These are phyloP conservation scores for Flaveria floridana DNA, from an alignment of 140 eudicot species.

Conservation along the genomic window DNA sequence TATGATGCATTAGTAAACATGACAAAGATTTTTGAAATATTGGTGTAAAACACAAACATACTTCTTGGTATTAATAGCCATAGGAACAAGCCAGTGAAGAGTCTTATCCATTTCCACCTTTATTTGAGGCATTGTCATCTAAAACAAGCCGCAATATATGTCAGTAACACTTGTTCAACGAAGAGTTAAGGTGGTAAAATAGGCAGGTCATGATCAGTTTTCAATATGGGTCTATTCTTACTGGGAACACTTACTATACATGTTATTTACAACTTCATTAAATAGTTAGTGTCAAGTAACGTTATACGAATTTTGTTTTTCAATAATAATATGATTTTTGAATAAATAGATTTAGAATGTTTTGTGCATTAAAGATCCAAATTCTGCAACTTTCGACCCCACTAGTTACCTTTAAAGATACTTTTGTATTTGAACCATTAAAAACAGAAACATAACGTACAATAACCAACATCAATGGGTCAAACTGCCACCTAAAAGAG, in stretches of 20 bases:
- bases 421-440: not conserved
- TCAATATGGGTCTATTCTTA: not conserved
- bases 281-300: not conserved
- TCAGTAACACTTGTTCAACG: too few relatives aligned
- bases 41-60: not conserved
- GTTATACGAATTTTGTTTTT: not conserved
- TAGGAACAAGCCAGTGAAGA: slow-evolving; percentile 7
- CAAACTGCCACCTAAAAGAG: not conserved
- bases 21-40: not conserved
- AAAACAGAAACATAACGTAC: not conserved
- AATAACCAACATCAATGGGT: not conserved
- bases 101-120: slow-evolving; percentile 84
- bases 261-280: not conserved
- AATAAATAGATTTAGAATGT: not conserved
- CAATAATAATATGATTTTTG: not conserved
- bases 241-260: not conserved
- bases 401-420: not conserved
- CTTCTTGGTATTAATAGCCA: not conserved
- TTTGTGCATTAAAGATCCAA: not conserved
- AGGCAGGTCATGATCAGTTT: not conserved
- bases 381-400: not conserved
- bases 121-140: slow-evolving; percentile 78
- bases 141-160: slow-evolving; percentile 24
- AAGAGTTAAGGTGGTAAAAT: not conserved
- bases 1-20: not conserved